Percentiles rank a stretch among this genome's conserved stretches.
phyloP scores from a whole-genome alignment of 345 rosid species.

The Hevea brasiliensis region DNA sequence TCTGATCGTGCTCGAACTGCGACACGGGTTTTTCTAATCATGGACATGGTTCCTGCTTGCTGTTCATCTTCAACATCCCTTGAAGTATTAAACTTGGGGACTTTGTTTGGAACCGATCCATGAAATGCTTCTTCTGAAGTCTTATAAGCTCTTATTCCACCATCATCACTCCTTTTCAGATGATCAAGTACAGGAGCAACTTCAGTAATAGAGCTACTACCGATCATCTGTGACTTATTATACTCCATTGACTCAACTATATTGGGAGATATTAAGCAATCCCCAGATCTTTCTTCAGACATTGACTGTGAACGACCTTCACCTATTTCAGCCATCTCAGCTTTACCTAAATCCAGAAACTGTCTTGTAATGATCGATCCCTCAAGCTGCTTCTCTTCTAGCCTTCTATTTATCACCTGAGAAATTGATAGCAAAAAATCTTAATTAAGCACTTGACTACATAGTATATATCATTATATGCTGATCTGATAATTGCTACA shows the following conservation, averaged over 20 bases:
- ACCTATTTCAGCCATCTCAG: neutral
- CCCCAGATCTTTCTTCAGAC: constrained; percentile 5
- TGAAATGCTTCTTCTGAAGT: neutral
- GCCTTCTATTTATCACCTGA: neutral
- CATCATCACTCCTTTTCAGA: neutral
- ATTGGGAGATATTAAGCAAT: constrained; percentile 3
- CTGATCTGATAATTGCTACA: no score
- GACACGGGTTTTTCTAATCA: neutral
- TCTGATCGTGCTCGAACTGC: neutral
- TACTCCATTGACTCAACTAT: constrained; percentile 23
- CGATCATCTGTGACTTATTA: neutral
- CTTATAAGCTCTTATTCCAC: neutral
- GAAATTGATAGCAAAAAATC: neutral
- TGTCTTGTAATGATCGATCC: neutral
- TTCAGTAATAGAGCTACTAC: neutral
- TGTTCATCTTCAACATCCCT: neutral
- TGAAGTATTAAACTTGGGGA: neutral
- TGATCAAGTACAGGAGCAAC: neutral
- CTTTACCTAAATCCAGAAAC: constrained; percentile 15
- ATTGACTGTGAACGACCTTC: constrained; percentile 1
- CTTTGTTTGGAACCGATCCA: neutral
- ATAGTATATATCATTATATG: no score
- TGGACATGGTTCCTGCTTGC: neutral
- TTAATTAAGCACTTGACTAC: no score
- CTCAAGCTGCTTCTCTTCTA: neutral